These are phyloP conservation scores for Phyllosticta citrichinensis DNA, from an alignment of 2,329 filamentous ascomycete species.

Conservation along the genomic window DNA sequence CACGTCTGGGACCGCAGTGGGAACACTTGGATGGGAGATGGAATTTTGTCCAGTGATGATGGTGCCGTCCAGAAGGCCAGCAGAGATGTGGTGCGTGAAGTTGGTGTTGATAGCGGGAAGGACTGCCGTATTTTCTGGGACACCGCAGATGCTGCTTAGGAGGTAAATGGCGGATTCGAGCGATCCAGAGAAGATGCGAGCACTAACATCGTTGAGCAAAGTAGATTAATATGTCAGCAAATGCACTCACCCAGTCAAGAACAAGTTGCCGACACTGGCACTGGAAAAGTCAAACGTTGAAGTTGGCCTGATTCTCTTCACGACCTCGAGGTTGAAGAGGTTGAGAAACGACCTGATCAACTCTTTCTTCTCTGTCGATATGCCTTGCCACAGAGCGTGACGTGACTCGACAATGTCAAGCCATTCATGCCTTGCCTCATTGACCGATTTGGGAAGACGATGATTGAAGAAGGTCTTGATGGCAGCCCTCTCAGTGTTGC, in stretches of 20 bases:
- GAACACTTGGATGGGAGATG: conserved; percentile 72
- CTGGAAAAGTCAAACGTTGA: conserved; percentile 40
- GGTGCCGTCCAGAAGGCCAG: conserved; percentile 63
- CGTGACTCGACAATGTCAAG: conserved; percentile 78
- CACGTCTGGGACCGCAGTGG: conserved; percentile 36
- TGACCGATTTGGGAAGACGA: conserved; percentile 55
- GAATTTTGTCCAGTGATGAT: conserved; percentile 86
- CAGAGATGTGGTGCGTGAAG: conserved; percentile 90
- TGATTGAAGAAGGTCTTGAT: conserved; percentile 84
- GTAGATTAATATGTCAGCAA: conserved; percentile 42
- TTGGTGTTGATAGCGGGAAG: conserved; percentile 90
- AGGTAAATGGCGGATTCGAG: conserved; percentile 91
- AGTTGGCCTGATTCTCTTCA: conserved; percentile 37
- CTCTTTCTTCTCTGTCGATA: conserved; percentile 41
- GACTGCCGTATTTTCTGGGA: conserved; percentile 65
- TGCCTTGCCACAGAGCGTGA: conserved; percentile 59
- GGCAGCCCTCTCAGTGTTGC: conserved; percentile 48
- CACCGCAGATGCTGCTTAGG: conserved; percentile 74
- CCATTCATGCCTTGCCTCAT: conserved; percentile 66
- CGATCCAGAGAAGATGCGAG: conserved; percentile 80
- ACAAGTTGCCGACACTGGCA: conserved; percentile 42
- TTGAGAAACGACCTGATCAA: conserved; percentile 42
- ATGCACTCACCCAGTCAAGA: conserved; percentile 37
- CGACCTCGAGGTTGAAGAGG: conserved; percentile 39
- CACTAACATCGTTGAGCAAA: conserved; percentile 40